Evolutionary conservation across 495 filamentous ascomycete species (phyloP).

Genomic region (Cenococcum geophilum): DNA sequence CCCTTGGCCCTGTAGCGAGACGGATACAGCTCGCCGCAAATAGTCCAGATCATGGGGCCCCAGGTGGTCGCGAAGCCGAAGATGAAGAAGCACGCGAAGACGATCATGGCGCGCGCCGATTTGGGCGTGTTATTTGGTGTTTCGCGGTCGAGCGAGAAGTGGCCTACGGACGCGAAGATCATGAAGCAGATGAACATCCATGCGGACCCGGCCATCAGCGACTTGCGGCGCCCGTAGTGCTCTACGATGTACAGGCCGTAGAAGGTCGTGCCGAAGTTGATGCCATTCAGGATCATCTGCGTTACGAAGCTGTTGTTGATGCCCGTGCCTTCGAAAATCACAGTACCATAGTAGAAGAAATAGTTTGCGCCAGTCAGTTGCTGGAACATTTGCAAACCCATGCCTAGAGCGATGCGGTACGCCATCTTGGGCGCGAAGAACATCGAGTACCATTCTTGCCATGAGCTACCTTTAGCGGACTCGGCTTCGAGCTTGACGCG

Average conservation of each 20-base stretch:
- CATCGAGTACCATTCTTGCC: constrained; percentile 24
- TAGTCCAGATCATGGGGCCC: constrained; percentile 80
- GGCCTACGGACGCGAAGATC: constrained; percentile 38
- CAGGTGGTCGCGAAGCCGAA: constrained; percentile 41
- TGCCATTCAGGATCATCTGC: constrained; percentile 34
- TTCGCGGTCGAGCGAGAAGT: constrained; percentile 32
- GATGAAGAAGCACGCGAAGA: constrained; percentile 28
- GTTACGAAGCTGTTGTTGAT: constrained; percentile 35
- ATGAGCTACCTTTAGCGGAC: constrained; percentile 15
- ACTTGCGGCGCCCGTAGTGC: constrained; percentile 35
- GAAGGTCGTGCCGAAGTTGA: constrained; percentile 40
- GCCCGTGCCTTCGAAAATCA: constrained; percentile 34
- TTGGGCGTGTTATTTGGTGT: neutral
- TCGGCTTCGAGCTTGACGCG: constrained; percentile 42
- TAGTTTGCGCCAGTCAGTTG: constrained; percentile 39
- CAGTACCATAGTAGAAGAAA: constrained; percentile 47
- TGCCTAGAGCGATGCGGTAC: constrained; percentile 26
- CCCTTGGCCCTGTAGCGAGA: constrained; percentile 65
- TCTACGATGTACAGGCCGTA: constrained; percentile 39
- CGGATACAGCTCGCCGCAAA: constrained; percentile 77
- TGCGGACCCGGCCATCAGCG: constrained; percentile 34
- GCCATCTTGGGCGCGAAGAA: constrained; percentile 30
- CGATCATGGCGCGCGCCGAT: constrained; percentile 12
- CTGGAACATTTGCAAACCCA: constrained; percentile 28
- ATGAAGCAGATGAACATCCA: constrained; percentile 42